These are phyloP conservation scores for Colletotrichum australisinense DNA, from an alignment of 2,329 filamentous ascomycete species.

Conservation along the genomic window DNA sequence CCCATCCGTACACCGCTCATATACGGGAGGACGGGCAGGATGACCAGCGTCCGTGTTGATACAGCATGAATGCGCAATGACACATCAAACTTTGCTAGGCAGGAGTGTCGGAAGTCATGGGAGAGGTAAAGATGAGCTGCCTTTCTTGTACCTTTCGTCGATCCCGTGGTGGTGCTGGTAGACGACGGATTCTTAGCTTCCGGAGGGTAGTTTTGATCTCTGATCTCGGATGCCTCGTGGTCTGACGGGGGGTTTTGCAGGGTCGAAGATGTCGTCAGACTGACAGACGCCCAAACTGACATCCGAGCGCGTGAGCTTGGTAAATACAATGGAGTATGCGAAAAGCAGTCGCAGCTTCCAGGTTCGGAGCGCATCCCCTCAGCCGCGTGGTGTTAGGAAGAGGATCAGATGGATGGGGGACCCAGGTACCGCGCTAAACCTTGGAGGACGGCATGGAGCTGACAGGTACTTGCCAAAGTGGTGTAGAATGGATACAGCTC, in stretches of 20 bases:
- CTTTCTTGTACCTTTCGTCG: not conserved
- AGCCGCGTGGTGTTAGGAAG: constrained; percentile 30
- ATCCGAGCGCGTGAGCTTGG: constrained; percentile 26
- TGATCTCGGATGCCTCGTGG: not conserved
- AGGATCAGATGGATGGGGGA: constrained; percentile 19
- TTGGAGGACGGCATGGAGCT: not conserved
- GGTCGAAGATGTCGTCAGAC: constrained; percentile 25
- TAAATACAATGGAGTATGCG: constrained; percentile 14
- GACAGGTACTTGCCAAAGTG: constrained; percentile 7
- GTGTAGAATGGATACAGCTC: not conserved
- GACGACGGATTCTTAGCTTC: not conserved
- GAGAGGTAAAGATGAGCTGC: not conserved
- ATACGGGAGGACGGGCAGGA: constrained; percentile 7
- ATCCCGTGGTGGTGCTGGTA: not conserved
- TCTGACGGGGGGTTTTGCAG: not conserved
- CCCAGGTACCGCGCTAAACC: constrained; percentile 22
- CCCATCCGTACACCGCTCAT: constrained; percentile 32
- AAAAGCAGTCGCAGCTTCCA: constrained; percentile 2
- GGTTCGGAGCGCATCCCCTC: constrained; percentile 22
- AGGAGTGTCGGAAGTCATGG: constrained; percentile 5
- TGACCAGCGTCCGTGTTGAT: constrained; percentile 28
- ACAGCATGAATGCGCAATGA: constrained; percentile 33
- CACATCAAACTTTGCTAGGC: constrained; percentile 22
- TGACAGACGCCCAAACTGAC: constrained; percentile 26
- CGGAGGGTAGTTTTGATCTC: not conserved